phyloP scores from a whole-genome alignment of 2,329 filamentous ascomycete species.

The Exserohilum rostratum region DNA sequence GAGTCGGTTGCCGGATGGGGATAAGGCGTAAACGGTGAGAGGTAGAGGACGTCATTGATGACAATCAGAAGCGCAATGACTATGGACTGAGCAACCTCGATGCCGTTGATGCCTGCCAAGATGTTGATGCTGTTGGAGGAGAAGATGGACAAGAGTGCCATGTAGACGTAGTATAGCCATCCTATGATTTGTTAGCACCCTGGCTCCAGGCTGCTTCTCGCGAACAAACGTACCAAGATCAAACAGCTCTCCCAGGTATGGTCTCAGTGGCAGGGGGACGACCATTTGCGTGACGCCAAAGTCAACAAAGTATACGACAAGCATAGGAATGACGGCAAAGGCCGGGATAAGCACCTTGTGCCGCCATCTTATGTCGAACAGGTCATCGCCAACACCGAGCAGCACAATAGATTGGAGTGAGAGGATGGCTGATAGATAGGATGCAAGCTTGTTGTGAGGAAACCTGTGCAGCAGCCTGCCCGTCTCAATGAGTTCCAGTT shows the following conservation, averaged over 20 bases:
- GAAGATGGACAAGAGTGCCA: conserved; percentile 96
- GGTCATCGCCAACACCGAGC: conserved; percentile 90
- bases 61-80: conserved; percentile 84
- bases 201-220: neutral
- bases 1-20: conserved; percentile 94
- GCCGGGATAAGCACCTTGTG: conserved; percentile 99
- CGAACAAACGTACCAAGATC: conserved; percentile 64
- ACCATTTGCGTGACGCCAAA: conserved; percentile 97
- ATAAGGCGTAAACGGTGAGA: conserved; percentile 72
- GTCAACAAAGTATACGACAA: conserved; percentile 97
- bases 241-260: conserved; percentile 82
- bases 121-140: conserved; percentile 99
- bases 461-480: conserved; percentile 90
- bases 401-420: conserved; percentile 90
- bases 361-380: conserved; percentile 97
- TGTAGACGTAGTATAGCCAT: conserved; percentile 86
- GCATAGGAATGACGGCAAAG: conserved; percentile 88
- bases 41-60: conserved; percentile 87
- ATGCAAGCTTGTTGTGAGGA: conserved; percentile 94
- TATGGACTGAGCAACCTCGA: conserved; percentile 93
- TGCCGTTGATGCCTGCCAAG: conserved; percentile 97
- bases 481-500: conserved; percentile 74
- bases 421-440: conserved; percentile 91
- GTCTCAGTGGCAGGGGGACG: conserved; percentile 82
- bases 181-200: conserved; percentile 40